These are phyloP conservation scores for Gossypium mustelinum DNA, from an alignment of 345 rosid species.

Conservation along the genomic window DNA sequence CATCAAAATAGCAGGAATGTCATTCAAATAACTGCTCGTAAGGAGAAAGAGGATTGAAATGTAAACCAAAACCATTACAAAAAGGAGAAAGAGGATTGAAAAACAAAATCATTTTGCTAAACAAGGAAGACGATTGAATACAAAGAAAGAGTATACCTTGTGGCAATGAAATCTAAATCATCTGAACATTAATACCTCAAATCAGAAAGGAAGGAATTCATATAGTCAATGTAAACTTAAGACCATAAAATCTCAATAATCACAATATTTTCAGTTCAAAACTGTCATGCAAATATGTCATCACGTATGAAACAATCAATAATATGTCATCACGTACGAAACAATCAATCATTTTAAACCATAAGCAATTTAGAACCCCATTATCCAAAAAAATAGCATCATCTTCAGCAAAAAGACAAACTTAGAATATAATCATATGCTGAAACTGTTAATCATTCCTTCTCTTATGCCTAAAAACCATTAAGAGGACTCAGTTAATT, in stretches of 20 bases:
- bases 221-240: neutral
- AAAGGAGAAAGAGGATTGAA: neutral
- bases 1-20: no score
- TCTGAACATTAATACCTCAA: neutral
- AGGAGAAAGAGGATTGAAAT: neutral
- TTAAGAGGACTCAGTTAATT: neutral
- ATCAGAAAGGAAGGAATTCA: neutral
- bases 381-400: neutral
- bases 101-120: neutral
- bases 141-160: neutral
- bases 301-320: neutral
- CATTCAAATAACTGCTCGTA: neutral
- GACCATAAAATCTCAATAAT: neutral
- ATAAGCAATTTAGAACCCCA: neutral
- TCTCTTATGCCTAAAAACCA: conserved; percentile 13
- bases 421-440: neutral
- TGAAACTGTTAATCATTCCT: neutral
- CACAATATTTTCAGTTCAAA: neutral
- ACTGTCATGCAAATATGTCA: neutral
- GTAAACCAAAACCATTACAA: neutral
- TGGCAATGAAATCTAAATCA: neutral
- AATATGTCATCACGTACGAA: neutral
- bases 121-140: neutral
- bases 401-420: neutral
- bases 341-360: neutral